These are phyloP conservation scores for Chaetomiaceae sp. DNA, from an alignment of 2,329 filamentous ascomycete genomes.

Conservation along the genomic window DNA sequence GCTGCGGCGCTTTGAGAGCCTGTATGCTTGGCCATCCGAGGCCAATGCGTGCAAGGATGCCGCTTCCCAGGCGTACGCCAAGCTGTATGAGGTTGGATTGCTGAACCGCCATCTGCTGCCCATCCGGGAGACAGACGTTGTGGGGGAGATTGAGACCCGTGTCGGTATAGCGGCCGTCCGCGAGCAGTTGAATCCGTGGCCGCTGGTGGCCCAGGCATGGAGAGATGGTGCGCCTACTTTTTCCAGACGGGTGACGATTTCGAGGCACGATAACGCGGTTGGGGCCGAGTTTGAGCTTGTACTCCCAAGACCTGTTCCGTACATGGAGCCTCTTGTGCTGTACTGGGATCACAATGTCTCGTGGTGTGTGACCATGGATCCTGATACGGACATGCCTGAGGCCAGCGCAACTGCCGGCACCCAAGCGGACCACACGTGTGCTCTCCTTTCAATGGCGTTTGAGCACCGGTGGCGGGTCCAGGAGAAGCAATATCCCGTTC, in stretches of 20 bases:
- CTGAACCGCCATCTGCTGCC: conserved; percentile 77
- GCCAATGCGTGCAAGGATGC: conserved; percentile 71
- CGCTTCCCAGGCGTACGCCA: conserved; percentile 71
- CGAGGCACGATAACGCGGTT: conserved; percentile 28
- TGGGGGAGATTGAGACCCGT: conserved; percentile 34
- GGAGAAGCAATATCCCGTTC: conserved; percentile 38
- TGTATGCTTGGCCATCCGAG: conserved; percentile 60
- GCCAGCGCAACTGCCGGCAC: background rate
- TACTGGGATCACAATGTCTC: conserved; percentile 33
- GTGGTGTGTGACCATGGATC: conserved; percentile 34
- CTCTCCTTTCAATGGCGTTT: conserved; percentile 43
- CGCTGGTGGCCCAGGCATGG: conserved; percentile 39
- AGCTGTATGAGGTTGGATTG: conserved; percentile 62
- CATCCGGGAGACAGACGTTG: conserved; percentile 36
- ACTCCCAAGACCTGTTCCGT: conserved; percentile 38
- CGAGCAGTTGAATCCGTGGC: conserved; percentile 43
- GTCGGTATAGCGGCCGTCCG: conserved; percentile 32
- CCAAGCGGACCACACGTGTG: conserved; percentile 38
- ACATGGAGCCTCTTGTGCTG: conserved; percentile 33
- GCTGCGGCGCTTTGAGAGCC: conserved; percentile 49
- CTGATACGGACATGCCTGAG: conserved; percentile 7
- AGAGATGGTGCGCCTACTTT: conserved; percentile 25
- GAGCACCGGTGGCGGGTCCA: conserved; percentile 39
- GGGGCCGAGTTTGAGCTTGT: conserved; percentile 37
- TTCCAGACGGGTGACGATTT: conserved; percentile 30